Conservation (phyloP, 176 grass and related monocot species). For the Pharus latifolius region DNA sequence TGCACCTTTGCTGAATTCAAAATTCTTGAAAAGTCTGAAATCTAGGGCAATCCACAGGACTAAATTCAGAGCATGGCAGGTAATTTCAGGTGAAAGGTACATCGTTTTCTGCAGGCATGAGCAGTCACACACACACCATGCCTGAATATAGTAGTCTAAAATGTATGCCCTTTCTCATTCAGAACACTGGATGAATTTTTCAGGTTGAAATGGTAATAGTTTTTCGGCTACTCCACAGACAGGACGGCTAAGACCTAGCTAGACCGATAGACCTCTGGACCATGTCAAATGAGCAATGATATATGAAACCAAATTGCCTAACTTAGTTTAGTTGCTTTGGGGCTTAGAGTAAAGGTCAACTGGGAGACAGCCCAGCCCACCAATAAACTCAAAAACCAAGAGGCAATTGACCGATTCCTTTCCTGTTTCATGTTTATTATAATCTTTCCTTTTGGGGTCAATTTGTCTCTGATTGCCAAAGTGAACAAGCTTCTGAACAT, state of each 20-base stretch:
- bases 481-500: too few species aligned
- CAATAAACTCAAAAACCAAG: neutral
- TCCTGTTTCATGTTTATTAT: neutral
- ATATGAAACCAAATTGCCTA: neutral
- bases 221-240: neutral
- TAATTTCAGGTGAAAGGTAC: neutral
- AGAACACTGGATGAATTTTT: neutral
- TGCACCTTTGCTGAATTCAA: neutral
- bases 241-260: neutral
- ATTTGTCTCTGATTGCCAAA: too few species aligned
- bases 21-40: neutral
- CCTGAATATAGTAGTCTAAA: neutral
- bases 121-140: neutral
- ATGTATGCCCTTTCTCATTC: neutral
- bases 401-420: neutral
- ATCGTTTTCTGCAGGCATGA: neutral
- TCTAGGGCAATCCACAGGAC: neutral
- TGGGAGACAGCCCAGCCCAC: slow-evolving; percentile 19
- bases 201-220: neutral
- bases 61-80: neutral
- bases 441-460: too few species aligned
- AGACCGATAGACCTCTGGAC: neutral
- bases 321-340: neutral
- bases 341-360: neutral
- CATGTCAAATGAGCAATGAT: slow-evolving; percentile 7